Percentiles rank a stretch among this genome's conserved stretches.
These are phyloP conservation scores for Papiliotrema flavescens DNA, from an alignment of 1,284 basidiomycete species.

Conservation along the genomic window DNA sequence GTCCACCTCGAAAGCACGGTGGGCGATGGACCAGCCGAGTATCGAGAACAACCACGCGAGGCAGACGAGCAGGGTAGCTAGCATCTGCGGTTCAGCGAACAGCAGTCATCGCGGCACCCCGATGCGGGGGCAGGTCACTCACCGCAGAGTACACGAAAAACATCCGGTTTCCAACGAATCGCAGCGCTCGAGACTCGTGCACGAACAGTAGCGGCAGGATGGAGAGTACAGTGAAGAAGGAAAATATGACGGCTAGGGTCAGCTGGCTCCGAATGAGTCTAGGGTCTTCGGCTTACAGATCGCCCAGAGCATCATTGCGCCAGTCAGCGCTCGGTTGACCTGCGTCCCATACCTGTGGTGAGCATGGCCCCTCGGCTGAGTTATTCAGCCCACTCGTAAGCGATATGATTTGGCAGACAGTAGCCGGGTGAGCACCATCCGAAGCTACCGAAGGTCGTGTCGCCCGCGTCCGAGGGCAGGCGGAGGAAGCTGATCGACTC, in stretches of 20 bases:
- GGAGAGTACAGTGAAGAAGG: constrained; percentile 37
- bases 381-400: constrained; percentile 36
- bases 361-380: not conserved
- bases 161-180: constrained; percentile 34
- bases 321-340: constrained; percentile 41
- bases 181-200: constrained; percentile 31
- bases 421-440: constrained; percentile 37
- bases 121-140: constrained; percentile 5
- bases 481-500: constrained; percentile 35
- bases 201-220: constrained; percentile 41
- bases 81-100: constrained; percentile 6
- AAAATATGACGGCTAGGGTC: constrained; percentile 32
- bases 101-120: too few relatives aligned
- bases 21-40: constrained; percentile 44
- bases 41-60: constrained; percentile 40
- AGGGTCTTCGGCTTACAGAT: constrained; percentile 25
- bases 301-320: constrained; percentile 44
- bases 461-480: constrained; percentile 12
- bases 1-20: constrained; percentile 28
- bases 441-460: constrained; percentile 39
- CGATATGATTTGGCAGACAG: constrained; percentile 24
- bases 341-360: constrained; percentile 30
- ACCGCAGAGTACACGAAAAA: constrained; percentile 36
- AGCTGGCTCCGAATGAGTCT: not conserved
- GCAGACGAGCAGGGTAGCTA: constrained; percentile 21